These are phyloP conservation scores for Rosellinia necatrix DNA, from an alignment of 2,329 filamentous ascomycete species.

Conservation along the genomic window DNA sequence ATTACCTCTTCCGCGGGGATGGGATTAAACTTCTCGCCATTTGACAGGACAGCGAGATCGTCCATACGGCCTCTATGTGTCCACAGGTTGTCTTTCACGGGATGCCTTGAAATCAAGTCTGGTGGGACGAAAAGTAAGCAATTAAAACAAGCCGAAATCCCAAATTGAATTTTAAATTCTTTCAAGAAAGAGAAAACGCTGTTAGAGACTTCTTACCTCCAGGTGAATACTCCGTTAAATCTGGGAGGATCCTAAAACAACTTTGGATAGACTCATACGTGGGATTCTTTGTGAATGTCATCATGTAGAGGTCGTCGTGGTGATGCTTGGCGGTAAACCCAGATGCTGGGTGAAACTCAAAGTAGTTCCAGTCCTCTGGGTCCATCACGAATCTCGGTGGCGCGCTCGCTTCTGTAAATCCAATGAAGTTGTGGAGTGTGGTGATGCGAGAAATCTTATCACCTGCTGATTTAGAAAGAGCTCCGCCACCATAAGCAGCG, in stretches of 20 bases:
- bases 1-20: conserved; percentile 12
- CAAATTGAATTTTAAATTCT: not conserved
- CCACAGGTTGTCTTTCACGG: conserved; percentile 14
- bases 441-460: conserved; percentile 29
- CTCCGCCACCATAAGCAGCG: conserved; percentile 31
- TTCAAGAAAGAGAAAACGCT: not conserved
- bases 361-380: conserved; percentile 29
- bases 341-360: conserved; percentile 32
- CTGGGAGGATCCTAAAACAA: conserved; percentile 26
- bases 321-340: conserved; percentile 28
- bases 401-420: conserved; percentile 29
- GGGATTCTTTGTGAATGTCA: conserved; percentile 27
- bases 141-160: not conserved
- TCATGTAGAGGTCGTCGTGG: conserved; percentile 27
- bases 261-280: conserved; percentile 20
- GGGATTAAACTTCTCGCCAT: conserved; percentile 22
- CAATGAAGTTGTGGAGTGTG: conserved; percentile 32
- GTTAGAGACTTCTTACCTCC: conserved; percentile 6
- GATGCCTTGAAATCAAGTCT: conserved; percentile 52
- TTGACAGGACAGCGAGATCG: conserved; percentile 21
- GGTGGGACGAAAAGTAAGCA: not conserved
- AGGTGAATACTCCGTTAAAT: conserved; percentile 29
- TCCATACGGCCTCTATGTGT: conserved; percentile 16
- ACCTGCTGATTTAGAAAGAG: conserved; percentile 27
- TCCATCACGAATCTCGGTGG: conserved; percentile 27